Conservation (phyloP, 1,139 yeast species). For the Suzukiozyma palmioleophila region DNA sequence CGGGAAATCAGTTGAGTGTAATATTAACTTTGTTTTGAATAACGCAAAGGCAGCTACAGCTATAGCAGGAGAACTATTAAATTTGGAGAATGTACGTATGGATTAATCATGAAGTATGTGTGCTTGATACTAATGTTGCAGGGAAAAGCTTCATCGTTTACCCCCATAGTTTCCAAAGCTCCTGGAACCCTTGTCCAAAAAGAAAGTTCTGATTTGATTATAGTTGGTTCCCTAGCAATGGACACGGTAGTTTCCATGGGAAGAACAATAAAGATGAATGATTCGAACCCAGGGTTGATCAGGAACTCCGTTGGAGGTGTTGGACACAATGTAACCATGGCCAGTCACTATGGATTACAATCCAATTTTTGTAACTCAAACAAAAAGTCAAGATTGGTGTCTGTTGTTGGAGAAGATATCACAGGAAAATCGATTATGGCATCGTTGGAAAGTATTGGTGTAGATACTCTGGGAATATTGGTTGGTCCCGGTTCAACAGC, state of each 20-base stretch:
- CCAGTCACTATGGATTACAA: constrained; percentile 28
- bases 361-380: constrained; percentile 16
- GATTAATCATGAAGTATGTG: not conserved
- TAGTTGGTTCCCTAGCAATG: constrained; percentile 74
- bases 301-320: constrained; percentile 74
- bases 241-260: constrained; percentile 56
- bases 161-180: not conserved
- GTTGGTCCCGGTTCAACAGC: constrained; percentile 43
- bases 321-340: constrained; percentile 70
- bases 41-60: constrained; percentile 67
- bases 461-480: constrained; percentile 41
- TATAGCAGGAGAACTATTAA: constrained; percentile 55
- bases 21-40: constrained; percentile 71
- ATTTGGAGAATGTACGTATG: constrained; percentile 28
- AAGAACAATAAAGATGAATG: constrained; percentile 34
- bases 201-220: constrained; percentile 25
- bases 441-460: constrained; percentile 18
- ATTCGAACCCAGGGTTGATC: constrained; percentile 71
- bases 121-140: constrained; percentile 3
- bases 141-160: not conserved
- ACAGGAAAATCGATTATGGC: constrained; percentile 43
- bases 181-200: not conserved
- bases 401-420: constrained; percentile 57
- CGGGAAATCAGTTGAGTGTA: constrained; percentile 68
- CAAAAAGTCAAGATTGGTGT: constrained; percentile 40